phyloP scores from a whole-genome alignment of 768 basidiomycete genomes.

The Leccinum disarticulatum region DNA sequence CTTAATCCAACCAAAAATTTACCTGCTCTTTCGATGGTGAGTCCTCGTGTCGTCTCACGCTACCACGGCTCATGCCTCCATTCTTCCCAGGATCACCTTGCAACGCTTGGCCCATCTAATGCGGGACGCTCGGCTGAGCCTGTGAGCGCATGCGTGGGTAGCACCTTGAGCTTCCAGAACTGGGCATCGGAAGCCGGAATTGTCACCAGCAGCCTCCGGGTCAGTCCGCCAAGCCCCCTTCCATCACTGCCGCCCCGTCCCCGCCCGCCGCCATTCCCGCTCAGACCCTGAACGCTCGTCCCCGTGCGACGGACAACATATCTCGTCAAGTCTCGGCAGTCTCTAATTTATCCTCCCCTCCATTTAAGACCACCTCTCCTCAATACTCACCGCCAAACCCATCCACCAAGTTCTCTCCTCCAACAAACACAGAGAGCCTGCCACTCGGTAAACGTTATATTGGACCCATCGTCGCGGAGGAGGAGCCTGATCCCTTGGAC shows the following conservation, averaged over 20 bases:
- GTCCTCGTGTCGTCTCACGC: constrained; percentile 3
- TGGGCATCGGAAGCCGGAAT: constrained; percentile 35
- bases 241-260: constrained; percentile 9
- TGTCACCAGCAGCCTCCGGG: constrained; percentile 18
- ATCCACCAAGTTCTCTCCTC: constrained; percentile 27
- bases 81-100: constrained; percentile 27
- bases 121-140: constrained; percentile 23
- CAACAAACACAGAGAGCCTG: constrained; percentile 17
- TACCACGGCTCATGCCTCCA: constrained; percentile 5
- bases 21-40: constrained; percentile 33
- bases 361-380: constrained; percentile 22
- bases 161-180: constrained; percentile 27
- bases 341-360: constrained; percentile 23
- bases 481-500: constrained; percentile 29
- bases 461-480: constrained; percentile 30
- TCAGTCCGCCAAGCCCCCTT: constrained; percentile 8
- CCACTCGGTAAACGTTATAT: constrained; percentile 34
- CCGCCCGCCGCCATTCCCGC: constrained; percentile 1
- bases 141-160: constrained; percentile 7
- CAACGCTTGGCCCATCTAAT: constrained; percentile 29
- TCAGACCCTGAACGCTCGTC: constrained; percentile 18
- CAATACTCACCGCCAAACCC: constrained; percentile 28
- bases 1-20: constrained; percentile 27
- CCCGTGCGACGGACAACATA: constrained; percentile 30
- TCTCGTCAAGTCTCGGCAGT: constrained; percentile 31